Conservation (phyloP, 345 rosid species). For the Nephelium lappaceum region DNA sequence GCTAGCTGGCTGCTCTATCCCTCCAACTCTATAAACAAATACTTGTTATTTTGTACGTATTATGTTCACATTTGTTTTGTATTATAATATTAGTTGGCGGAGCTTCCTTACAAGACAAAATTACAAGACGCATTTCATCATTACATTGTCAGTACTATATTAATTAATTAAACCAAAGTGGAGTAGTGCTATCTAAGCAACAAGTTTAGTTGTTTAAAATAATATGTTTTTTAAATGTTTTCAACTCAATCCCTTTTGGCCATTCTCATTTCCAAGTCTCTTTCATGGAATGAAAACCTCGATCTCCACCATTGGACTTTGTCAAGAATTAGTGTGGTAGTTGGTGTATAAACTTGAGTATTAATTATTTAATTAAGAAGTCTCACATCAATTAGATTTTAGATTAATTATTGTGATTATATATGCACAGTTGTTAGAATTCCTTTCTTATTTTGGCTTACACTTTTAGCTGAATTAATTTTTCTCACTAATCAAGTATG, state of each 20-base stretch:
- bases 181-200: slow-evolving; percentile 12
- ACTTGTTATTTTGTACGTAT: slow-evolving; percentile 26
- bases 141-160: not conserved
- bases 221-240: not conserved
- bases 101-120: slow-evolving; percentile 5
- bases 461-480: too few species aligned
- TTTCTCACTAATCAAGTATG: too few species aligned
- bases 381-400: not conserved
- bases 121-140: not conserved
- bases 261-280: not conserved
- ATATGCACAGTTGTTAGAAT: too few species aligned
- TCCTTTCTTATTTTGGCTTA: too few species aligned
- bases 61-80: slow-evolving; percentile 11
- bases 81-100: slow-evolving; percentile 1
- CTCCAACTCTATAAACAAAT: slow-evolving; percentile 10
- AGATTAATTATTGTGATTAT: too few species aligned
- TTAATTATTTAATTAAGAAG: not conserved
- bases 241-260: not conserved
- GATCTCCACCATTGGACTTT: not conserved
- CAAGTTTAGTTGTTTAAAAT: not conserved
- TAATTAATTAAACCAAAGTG: not conserved
- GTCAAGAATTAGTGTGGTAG: not conserved
- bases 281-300: not conserved
- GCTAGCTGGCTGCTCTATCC: not conserved
- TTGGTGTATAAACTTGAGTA: not conserved